These are phyloP conservation scores for Penicilliopsis zonata DNA, from an alignment of 495 filamentous ascomycete species.

Conservation along the genomic window DNA sequence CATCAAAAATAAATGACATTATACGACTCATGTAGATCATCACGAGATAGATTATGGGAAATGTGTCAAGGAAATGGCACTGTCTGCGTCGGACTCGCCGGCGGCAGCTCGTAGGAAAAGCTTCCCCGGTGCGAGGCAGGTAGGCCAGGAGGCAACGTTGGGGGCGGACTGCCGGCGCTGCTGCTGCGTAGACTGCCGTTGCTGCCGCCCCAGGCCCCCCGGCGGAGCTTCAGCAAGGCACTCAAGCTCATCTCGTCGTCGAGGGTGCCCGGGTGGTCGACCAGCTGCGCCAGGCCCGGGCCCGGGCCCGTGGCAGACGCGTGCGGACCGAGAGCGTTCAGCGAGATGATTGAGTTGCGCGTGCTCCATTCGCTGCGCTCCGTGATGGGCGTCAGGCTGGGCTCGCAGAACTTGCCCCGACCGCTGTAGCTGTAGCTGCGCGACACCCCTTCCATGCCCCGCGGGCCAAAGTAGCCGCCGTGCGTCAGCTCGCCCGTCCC, in stretches of 20 bases:
- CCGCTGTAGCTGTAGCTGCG: slow-evolving; percentile 58
- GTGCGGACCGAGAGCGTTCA: slow-evolving; percentile 44
- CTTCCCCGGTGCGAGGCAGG: slow-evolving; percentile 26
- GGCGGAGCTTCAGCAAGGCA: slow-evolving; percentile 59
- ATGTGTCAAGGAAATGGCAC: too few relatives aligned
- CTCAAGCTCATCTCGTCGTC: slow-evolving; percentile 64
- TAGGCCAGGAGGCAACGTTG: too few relatives aligned
- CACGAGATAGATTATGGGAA: too few relatives aligned
- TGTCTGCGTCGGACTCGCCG: slow-evolving; percentile 11
- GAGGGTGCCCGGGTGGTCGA: slow-evolving; percentile 50
- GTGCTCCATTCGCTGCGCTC: slow-evolving; percentile 94
- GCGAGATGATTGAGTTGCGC: slow-evolving; percentile 74
- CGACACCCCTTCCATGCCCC: slow-evolving; percentile 46
- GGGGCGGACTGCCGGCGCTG: slow-evolving; percentile 47
- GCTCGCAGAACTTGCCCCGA: slow-evolving; percentile 63
- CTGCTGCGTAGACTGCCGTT: slow-evolving; percentile 57
- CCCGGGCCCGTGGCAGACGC: slow-evolving; percentile 33
- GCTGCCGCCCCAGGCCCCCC: slow-evolving; percentile 70
- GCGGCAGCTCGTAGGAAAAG: slow-evolving; percentile 15
- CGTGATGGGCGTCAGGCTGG: slow-evolving; percentile 90
- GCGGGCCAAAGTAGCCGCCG: slow-evolving; percentile 85
- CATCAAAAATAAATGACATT: too few relatives aligned
- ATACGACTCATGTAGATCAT: too few relatives aligned
- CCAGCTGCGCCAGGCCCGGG: slow-evolving; percentile 61
- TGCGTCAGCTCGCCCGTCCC: slow-evolving; percentile 48